Evolutionary conservation across 2,329 filamentous ascomycete species (phyloP), one percentile per base, ranked within the genome.

Genomic region (Cladosporium sp.): DNA sequence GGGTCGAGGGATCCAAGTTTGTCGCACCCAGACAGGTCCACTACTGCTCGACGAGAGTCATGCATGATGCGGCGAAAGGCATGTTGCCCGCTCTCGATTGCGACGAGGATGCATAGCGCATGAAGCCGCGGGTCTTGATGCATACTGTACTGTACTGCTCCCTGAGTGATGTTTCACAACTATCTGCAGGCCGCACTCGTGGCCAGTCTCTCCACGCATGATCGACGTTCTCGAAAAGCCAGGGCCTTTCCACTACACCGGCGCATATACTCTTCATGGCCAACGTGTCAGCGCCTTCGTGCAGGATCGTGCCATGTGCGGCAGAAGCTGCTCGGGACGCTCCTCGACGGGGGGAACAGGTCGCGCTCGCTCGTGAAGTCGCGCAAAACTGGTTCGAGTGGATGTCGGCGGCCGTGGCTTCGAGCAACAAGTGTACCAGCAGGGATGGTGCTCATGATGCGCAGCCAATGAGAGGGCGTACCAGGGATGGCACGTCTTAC

Each of bases 221-320:
- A 57, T 57, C 54, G 45, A 50, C 54, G 45, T 57, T 57, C 54
- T 57, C 44, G 54, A 58, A 52, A 44, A 28, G 4, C 42, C 42
- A 49, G 36, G 56, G 56, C 60, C 50, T 55, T 61, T 61, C 54
- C 55, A 55, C 64, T 62, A 56, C 64, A 56, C 40, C 61, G 55
- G 62, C 58, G 56, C 53, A 54, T 61, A 60, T 61, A 60, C 53
- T 62, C 61, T 60, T 63, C 65, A 62, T 61, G 60, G 61, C 58
- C 40, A 54, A 40, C 52, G 56, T 56, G 53, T 35, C 44, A 64
- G 50, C 48, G 51, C 47, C 51, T 55, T 55, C 51, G 51, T 6
- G 51, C 20, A 55, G 51, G 51, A 55, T 55, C 19, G 44, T 55
- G 56, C 56, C 54, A 49, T 57, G 56, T 53, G 48, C 37, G 44